Conservation (phyloP, 1,139 yeast species). For the Hanseniaspora gamundiae region DNA sequence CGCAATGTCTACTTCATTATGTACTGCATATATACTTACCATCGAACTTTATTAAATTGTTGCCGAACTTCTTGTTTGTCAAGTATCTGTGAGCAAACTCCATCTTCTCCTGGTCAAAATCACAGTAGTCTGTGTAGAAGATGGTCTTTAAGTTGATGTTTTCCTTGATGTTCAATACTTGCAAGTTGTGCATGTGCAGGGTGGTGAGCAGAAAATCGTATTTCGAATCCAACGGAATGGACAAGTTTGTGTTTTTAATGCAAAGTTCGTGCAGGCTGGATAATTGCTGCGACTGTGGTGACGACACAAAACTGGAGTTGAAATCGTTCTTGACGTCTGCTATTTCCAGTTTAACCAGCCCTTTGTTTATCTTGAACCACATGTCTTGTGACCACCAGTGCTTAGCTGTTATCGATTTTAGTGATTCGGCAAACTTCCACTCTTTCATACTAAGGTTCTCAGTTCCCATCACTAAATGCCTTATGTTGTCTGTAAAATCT, state of each 20-base stretch:
- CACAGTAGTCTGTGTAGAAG: neutral
- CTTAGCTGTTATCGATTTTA: neutral
- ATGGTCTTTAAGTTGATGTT: neutral
- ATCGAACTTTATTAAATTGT: neutral
- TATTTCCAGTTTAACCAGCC: neutral
- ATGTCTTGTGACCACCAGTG: neutral
- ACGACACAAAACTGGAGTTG: neutral
- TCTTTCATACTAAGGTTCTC: neutral
- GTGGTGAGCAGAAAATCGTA: slow-evolving; percentile 3
- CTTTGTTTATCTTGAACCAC: slow-evolving; percentile 2
- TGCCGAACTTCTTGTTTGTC: neutral
- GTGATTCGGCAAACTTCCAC: neutral
- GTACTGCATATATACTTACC: neutral
- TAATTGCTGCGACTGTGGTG: neutral
- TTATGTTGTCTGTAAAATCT: neutral
- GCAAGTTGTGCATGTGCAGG: neutral
- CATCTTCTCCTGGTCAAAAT: neutral
- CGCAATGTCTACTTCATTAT: too few relatives aligned
- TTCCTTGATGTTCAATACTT: slow-evolving; percentile 5
- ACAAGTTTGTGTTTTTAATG: slow-evolving; percentile 3
- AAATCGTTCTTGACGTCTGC: slow-evolving; percentile 1
- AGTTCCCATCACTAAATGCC: neutral
- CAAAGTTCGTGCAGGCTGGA: neutral
- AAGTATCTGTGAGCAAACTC: neutral
- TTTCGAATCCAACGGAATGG: slow-evolving; percentile 2